These are phyloP conservation scores for Blastomyces gilchristii DNA, from an alignment of 2,329 filamentous ascomycete genomes.

Conservation along the genomic window DNA sequence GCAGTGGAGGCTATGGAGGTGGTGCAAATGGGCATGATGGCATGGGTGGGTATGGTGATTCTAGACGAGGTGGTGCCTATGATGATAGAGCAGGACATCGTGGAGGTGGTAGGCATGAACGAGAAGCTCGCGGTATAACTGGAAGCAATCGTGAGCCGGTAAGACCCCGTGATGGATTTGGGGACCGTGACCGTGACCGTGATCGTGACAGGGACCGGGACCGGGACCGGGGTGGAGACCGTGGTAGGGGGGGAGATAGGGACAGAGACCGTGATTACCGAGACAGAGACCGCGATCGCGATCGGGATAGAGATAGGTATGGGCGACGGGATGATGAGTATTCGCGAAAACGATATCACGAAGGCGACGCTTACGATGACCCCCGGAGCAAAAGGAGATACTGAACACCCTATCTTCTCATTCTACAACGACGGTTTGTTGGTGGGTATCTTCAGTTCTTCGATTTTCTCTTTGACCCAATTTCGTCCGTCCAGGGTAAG, in stretches of 20 bases:
- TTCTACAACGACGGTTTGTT: constrained; percentile 27
- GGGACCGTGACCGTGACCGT: constrained; percentile 35
- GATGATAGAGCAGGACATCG: constrained; percentile 48
- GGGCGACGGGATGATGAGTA: constrained; percentile 44
- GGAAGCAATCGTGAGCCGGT: constrained; percentile 81
- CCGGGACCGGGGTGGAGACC: constrained; percentile 38
- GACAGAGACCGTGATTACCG: constrained; percentile 38
- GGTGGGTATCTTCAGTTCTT: constrained; percentile 36
- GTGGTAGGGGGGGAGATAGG: constrained; percentile 42
- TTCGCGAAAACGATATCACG: constrained; percentile 58
- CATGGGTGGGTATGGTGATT: constrained; percentile 34
- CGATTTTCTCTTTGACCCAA: constrained; percentile 16
- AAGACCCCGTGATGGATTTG: constrained; percentile 55
- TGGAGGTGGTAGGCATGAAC: constrained; percentile 40
- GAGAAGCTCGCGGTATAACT: constrained; percentile 47
- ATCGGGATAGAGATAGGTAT: constrained; percentile 41
- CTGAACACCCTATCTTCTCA: constrained; percentile 27
- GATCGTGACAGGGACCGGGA: constrained; percentile 44
- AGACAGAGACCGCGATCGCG: constrained; percentile 30
- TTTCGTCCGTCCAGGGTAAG: constrained; percentile 31
- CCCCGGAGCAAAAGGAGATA: constrained; percentile 51
- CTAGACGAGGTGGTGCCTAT: constrained; percentile 46
- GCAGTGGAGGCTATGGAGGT: constrained; percentile 39
- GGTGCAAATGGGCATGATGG: constrained; percentile 35
- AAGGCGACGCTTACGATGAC: constrained; percentile 73